These are phyloP conservation scores for Seiridium cupressi DNA, from an alignment of 2,329 filamentous ascomycete species.

Conservation along the genomic window DNA sequence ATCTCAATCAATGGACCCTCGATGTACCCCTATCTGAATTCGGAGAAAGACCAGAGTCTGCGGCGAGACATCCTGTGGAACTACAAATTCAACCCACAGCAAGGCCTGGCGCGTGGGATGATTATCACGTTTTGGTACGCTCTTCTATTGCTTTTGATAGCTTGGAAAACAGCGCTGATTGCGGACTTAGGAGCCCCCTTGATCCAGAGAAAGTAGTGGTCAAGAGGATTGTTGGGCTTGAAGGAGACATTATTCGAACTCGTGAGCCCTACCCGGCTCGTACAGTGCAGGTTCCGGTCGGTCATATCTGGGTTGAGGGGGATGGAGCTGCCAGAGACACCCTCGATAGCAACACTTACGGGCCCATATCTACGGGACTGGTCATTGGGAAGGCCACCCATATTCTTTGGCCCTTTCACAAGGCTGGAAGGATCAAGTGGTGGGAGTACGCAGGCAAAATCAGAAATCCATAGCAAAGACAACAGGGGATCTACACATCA, in stretches of 20 bases:
- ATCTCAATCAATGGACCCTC: slow-evolving; percentile 60
- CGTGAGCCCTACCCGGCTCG: slow-evolving; percentile 56
- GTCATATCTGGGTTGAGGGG: slow-evolving; percentile 94
- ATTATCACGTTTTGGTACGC: slow-evolving; percentile 66
- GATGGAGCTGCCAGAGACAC: slow-evolving; percentile 72
- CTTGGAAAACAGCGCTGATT: slow-evolving; percentile 1
- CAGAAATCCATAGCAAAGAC: background rate
- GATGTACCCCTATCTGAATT: slow-evolving; percentile 78
- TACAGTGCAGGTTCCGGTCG: slow-evolving; percentile 67
- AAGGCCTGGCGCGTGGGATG: slow-evolving; percentile 67
- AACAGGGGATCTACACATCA: no score
- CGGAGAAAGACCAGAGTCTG: slow-evolving; percentile 57
- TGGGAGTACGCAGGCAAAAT: slow-evolving; percentile 44
- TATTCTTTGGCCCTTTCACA: slow-evolving; percentile 67
- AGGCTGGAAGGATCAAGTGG: slow-evolving; percentile 57
- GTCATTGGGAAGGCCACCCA: slow-evolving; percentile 73
- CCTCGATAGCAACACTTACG: slow-evolving; percentile 86
- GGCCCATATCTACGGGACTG: slow-evolving; percentile 73
- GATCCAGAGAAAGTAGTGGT: slow-evolving; percentile 69
- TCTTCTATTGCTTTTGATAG: background rate
- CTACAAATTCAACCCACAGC: slow-evolving; percentile 56
- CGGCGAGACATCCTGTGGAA: slow-evolving; percentile 56
- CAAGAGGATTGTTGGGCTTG: slow-evolving; percentile 80
- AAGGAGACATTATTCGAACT: slow-evolving; percentile 74
- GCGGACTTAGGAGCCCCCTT: slow-evolving; percentile 59